Evolutionary conservation across 495 filamentous ascomycete species (phyloP).

Genomic region (Trichoderma virens): DNA sequence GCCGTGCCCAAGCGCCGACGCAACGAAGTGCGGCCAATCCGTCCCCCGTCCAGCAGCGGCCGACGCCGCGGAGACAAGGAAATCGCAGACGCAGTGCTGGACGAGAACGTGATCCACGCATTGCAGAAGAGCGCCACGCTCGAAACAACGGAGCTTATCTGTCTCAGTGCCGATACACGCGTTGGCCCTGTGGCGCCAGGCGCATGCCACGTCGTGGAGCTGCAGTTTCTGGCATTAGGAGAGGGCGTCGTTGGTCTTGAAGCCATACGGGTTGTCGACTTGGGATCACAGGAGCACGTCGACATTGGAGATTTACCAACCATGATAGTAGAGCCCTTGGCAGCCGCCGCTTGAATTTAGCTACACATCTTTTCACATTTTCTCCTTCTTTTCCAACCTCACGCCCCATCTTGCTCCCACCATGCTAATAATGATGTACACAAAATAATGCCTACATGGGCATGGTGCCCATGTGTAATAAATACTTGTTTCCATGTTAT

Average conservation of each 20-base stretch:
- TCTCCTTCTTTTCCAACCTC: background rate
- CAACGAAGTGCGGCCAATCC: conserved; percentile 52
- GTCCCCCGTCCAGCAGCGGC: conserved; percentile 41
- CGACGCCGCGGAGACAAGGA: conserved; percentile 19
- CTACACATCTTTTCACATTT: background rate
- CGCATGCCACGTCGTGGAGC: conserved; percentile 71
- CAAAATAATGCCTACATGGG: too few relatives aligned
- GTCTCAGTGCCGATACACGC: conserved; percentile 74
- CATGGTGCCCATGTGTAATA: too few relatives aligned
- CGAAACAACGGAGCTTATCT: conserved; percentile 69
- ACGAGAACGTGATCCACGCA: conserved; percentile 76
- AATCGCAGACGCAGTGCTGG: conserved; percentile 62
- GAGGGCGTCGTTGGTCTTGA: conserved; percentile 72
- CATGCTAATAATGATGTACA: too few relatives aligned
- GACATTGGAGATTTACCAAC: conserved; percentile 76
- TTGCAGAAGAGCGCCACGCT: conserved; percentile 66
- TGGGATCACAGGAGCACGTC: conserved; percentile 70
- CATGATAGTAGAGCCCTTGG: conserved; percentile 46
- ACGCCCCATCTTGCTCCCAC: too few relatives aligned
- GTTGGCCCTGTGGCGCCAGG: conserved; percentile 70
- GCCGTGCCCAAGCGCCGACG: conserved; percentile 70
- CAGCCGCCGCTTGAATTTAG: background rate
- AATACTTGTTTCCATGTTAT: too few relatives aligned
- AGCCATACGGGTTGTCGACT: conserved; percentile 72
- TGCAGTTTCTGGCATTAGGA: conserved; percentile 70